phyloP scores from a whole-genome alignment of 2,329 filamentous ascomycete genomes.

The Aspergillus puulaauensis region DNA sequence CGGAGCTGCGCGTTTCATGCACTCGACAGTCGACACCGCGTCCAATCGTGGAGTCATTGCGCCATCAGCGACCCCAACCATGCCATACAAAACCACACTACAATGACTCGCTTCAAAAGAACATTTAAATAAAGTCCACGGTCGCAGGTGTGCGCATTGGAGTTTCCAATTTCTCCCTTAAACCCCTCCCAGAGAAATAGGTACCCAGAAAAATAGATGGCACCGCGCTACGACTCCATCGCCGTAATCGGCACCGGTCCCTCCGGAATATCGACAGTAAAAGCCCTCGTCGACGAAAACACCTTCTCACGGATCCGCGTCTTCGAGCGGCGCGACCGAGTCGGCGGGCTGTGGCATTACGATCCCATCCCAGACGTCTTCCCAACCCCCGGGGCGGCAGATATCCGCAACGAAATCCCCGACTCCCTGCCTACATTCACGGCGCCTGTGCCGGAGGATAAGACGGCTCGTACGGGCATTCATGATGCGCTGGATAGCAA shows the following conservation, averaged over 20 bases:
- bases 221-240: constrained; percentile 5
- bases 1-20: not conserved
- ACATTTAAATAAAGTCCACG: no score
- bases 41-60: not conserved
- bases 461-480: constrained; percentile 24
- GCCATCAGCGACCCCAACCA: not conserved
- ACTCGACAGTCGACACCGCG: not conserved
- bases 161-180: not conserved
- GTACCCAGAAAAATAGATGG: not conserved
- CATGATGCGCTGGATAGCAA: constrained; percentile 29
- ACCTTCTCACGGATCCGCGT: constrained; percentile 31
- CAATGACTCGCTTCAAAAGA: not conserved
- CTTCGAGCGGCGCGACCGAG: constrained; percentile 31
- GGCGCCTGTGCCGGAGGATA: constrained; percentile 17
- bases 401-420: constrained; percentile 12
- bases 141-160: not conserved
- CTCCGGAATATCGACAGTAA: constrained; percentile 4
- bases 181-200: not conserved
- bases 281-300: constrained; percentile 31
- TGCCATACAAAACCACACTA: not conserved
- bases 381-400: not conserved
- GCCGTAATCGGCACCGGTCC: constrained; percentile 13
- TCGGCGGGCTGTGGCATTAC: constrained; percentile 34
- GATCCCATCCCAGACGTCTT: constrained; percentile 28
- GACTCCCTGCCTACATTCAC: constrained; percentile 19